These are phyloP conservation scores for Chlamydomonas sphaeroides DNA, from an alignment of 139 green algal species.

Conservation along the genomic window DNA sequence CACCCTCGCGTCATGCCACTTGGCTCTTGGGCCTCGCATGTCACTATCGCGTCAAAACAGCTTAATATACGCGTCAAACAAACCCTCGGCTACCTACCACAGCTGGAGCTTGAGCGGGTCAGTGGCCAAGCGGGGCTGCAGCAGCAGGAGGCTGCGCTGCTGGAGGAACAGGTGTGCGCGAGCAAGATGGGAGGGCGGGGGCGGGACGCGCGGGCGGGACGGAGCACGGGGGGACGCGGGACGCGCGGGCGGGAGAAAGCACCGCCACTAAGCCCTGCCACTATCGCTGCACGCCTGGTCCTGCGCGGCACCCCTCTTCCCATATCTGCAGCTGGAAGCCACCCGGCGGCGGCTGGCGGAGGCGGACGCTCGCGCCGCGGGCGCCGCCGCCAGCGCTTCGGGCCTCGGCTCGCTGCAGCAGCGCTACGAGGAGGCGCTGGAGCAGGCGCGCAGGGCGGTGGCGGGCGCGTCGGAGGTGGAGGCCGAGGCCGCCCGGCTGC, in stretches of 20 bases:
- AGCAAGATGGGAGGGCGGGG: no score
- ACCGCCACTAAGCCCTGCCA: no score
- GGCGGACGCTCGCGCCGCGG: constrained; percentile 16
- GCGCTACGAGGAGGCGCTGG: constrained; percentile 18
- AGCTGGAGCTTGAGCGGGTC: constrained; percentile 40
- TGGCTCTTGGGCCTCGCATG: no score
- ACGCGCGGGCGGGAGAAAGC: no score
- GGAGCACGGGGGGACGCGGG: no score
- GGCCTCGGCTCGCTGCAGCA: neutral
- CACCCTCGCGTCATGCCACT: no score
- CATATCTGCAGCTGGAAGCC: constrained; percentile 29
- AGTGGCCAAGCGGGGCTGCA: constrained; percentile 9
- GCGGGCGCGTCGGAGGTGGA: constrained; percentile 18
- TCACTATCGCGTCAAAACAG: no score
- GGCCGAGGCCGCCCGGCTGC: constrained; percentile 1
- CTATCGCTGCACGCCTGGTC: no score
- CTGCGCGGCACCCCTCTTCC: no score
- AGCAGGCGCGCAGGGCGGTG: constrained; percentile 3
- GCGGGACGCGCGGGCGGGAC: no score
- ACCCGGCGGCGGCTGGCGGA: constrained; percentile 22
- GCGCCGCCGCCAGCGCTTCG: constrained; percentile 33
- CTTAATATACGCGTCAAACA: no score
- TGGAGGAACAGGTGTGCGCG: neutral
- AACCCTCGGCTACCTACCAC: no score
- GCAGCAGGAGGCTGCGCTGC: constrained; percentile 11